Conservation (phyloP, 768 basidiomycete species). For the Calocybe indica region DNA sequence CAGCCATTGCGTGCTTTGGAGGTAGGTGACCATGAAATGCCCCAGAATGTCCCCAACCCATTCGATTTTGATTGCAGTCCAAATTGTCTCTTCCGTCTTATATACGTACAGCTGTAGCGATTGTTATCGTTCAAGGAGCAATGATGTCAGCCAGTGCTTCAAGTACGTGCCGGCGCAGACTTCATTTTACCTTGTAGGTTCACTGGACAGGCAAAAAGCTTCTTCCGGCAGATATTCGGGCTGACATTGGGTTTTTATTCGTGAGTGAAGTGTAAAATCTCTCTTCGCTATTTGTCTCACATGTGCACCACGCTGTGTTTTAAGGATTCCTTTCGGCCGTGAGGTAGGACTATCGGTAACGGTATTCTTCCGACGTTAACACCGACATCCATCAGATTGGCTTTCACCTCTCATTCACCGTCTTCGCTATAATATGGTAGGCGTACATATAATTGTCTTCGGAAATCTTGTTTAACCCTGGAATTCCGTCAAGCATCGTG, state of each 20-base stretch:
- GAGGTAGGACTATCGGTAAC: slow-evolving; percentile 12
- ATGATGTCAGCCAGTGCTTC: slow-evolving; percentile 33
- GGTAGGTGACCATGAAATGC: slow-evolving; percentile 14
- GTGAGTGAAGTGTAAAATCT: slow-evolving; percentile 11
- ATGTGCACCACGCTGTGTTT: not conserved
- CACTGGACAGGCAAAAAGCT: slow-evolving; percentile 12
- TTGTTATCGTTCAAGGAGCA: slow-evolving; percentile 29
- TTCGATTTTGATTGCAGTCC: slow-evolving; percentile 15
- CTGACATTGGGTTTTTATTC: slow-evolving; percentile 33
- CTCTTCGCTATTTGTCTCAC: no score
- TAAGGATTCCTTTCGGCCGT: slow-evolving; percentile 30
- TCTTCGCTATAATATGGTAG: slow-evolving; percentile 29
- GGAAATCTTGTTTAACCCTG: not conserved
- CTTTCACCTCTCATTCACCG: slow-evolving; percentile 30
- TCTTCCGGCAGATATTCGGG: slow-evolving; percentile 31
- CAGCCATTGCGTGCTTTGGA: slow-evolving; percentile 31
- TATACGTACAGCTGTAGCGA: slow-evolving; percentile 35
- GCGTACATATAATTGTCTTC: slow-evolving; percentile 3
- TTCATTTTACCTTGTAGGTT: not conserved
- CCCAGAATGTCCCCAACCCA: not conserved
- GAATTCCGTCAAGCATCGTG: slow-evolving; percentile 16
- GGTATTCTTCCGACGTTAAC: not conserved
- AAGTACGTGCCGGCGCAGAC: slow-evolving; percentile 16
- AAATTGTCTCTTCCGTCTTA: slow-evolving; percentile 29
- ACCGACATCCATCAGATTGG: slow-evolving; percentile 20